These are phyloP conservation scores for Dioscorea dumetorum DNA, from an alignment of 106 monocot species.

Conservation along the genomic window DNA sequence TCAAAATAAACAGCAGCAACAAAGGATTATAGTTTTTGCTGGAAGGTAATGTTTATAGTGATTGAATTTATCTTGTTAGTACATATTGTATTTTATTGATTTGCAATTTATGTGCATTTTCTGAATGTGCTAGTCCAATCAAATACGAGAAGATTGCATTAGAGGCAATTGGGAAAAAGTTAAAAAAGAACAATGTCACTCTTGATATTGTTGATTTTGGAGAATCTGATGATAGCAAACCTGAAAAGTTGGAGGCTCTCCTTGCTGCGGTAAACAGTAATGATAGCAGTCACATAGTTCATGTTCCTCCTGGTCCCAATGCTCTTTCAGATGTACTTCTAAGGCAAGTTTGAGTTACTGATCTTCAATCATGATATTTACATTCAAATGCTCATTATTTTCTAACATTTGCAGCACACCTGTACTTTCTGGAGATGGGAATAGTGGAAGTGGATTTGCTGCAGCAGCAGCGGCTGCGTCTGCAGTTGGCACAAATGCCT, in stretches of 20 bases:
- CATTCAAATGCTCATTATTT: neutral
- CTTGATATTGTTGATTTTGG: constrained; percentile 97
- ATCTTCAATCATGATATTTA: neutral
- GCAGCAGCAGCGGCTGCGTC: constrained; percentile 87
- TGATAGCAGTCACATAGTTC: constrained; percentile 93
- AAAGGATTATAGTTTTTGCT: constrained; percentile 91
- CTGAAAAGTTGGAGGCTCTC: constrained; percentile 88
- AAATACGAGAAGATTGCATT: constrained; percentile 72
- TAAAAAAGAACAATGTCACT: constrained; percentile 95
- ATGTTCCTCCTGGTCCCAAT: constrained; percentile 68
- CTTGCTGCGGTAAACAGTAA: constrained; percentile 77
- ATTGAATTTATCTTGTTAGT: neutral
- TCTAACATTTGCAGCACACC: constrained; percentile 50
- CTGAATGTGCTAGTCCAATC: constrained; percentile 50
- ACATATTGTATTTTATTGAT: neutral
- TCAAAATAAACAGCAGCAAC: constrained; percentile 94
- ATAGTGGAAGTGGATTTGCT: constrained; percentile 90
- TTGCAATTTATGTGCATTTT: constrained; percentile 1
- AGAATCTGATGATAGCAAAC: constrained; percentile 77
- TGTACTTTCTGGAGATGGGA: constrained; percentile 81
- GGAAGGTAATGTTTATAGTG: constrained; percentile 59
- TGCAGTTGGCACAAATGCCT: constrained; percentile 69
- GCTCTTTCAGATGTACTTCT: constrained; percentile 89
- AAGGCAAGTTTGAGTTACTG: constrained; percentile 26
- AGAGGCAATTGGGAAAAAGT: constrained; percentile 79